These are phyloP conservation scores for Abrus pulchellus DNA, from an alignment of 306 rosid genomes.

Conservation along the genomic window DNA sequence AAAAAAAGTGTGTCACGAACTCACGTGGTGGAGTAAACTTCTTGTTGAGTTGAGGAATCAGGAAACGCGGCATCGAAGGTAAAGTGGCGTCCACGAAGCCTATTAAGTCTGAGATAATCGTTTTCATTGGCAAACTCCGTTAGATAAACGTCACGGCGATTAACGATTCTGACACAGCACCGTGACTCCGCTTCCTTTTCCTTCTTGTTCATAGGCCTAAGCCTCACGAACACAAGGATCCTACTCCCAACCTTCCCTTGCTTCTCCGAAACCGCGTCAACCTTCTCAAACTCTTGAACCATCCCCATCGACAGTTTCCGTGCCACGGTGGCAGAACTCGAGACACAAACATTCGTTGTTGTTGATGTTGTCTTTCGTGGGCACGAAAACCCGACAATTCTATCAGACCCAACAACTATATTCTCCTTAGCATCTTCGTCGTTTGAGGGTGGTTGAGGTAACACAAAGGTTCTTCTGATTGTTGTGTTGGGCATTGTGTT, in stretches of 20 bases:
- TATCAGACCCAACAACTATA: constrained; percentile 51
- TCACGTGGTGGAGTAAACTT: constrained; percentile 91
- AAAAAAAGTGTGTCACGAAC: constrained; percentile 35
- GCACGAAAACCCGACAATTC: constrained; percentile 73
- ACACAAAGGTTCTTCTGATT: constrained; percentile 68
- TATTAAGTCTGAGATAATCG: constrained; percentile 85
- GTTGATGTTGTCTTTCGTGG: constrained; percentile 54
- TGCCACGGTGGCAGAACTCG: constrained; percentile 56
- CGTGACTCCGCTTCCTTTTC: constrained; percentile 80
- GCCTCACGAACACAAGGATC: constrained; percentile 88
- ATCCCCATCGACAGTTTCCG: constrained; percentile 74
- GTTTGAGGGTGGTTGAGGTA: constrained; percentile 61
- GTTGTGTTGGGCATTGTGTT: constrained; percentile 68
- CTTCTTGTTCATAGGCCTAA: constrained; percentile 88
- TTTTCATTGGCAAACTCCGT: constrained; percentile 84
- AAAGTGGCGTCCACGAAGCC: constrained; percentile 83
- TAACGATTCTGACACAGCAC: constrained; percentile 77
- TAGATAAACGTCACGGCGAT: constrained; percentile 81
- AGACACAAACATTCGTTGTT: background rate
- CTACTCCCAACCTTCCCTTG: constrained; percentile 55
- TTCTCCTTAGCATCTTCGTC: constrained; percentile 70
- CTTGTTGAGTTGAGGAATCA: constrained; percentile 74
- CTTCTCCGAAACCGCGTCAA: constrained; percentile 50
- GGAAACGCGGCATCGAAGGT: constrained; percentile 86
- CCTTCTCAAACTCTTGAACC: constrained; percentile 49